Evolutionary conservation across 2,329 filamentous ascomycete species (phyloP).

Genomic region (Fusarium floridanum): DNA sequence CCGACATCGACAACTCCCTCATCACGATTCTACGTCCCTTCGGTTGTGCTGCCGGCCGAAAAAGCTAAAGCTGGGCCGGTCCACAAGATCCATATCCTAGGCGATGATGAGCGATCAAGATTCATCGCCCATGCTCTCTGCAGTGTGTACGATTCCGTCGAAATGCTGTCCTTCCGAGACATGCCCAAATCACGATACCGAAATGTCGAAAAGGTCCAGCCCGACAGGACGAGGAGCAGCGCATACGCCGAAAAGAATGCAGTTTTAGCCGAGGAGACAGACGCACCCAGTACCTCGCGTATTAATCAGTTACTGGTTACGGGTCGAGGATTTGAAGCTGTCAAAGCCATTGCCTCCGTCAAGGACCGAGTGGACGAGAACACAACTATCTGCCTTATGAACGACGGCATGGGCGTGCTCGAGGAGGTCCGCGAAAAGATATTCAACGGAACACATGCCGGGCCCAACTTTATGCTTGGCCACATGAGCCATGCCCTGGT

Average conservation of each 20-base stretch:
- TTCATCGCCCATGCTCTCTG: constrained; percentile 58
- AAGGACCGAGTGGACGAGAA: constrained; percentile 74
- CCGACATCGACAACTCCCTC: constrained; percentile 29
- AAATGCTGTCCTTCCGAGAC: constrained; percentile 49
- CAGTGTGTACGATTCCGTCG: constrained; percentile 57
- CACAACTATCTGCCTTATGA: constrained; percentile 81
- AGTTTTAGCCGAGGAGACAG: constrained; percentile 22
- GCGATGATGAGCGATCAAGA: constrained; percentile 56
- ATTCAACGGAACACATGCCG: constrained; percentile 73
- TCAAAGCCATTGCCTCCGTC: constrained; percentile 69
- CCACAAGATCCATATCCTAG: constrained; percentile 58
- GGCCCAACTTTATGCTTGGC: constrained; percentile 84
- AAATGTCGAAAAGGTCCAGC: constrained; percentile 46
- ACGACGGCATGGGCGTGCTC: constrained; percentile 86
- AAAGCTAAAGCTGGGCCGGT: constrained; percentile 50
- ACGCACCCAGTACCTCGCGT: constrained; percentile 55
- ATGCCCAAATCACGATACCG: constrained; percentile 47
- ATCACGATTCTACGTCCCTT: constrained; percentile 52
- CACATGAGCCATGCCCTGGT: constrained; percentile 64
- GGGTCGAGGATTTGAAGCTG: constrained; percentile 66
- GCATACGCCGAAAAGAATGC: constrained; percentile 39
- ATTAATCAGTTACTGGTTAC: constrained; percentile 82
- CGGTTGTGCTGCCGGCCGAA: constrained; percentile 52
- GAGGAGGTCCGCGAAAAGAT: constrained; percentile 79
- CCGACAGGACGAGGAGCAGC: constrained; percentile 33